phyloP scores from a whole-genome alignment of 2,329 filamentous ascomycete genomes.

The Scleromitrula shiraiana region DNA sequence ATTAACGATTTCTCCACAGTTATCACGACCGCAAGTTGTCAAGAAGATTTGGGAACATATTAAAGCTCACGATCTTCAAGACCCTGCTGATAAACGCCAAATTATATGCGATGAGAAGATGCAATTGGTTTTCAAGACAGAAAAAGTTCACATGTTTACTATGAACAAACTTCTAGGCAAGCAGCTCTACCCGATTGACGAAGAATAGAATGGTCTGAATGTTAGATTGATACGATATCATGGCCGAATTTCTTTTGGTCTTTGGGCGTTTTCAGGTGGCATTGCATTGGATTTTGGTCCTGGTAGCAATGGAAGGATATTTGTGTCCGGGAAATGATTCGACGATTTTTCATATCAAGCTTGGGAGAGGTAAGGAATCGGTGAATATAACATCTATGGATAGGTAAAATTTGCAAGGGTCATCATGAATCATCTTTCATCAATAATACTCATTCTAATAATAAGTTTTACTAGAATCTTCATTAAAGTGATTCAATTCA shows the following conservation, averaged over 20 bases:
- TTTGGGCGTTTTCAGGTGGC: conserved; percentile 5
- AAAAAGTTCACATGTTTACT: conserved; percentile 95
- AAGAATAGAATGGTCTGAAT: conserved; percentile 31
- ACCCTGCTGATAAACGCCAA: conserved; percentile 83
- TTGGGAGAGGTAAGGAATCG: neutral
- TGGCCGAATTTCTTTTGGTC: neutral
- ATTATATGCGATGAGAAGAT: conserved; percentile 89
- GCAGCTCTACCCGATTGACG: conserved; percentile 80
- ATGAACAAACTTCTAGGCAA: conserved; percentile 96
- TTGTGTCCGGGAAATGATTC: neutral
- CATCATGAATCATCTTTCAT: conserved; percentile 1
- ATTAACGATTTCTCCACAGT: conserved; percentile 38
- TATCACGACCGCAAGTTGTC: conserved; percentile 90
- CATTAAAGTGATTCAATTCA: neutral
- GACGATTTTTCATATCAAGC: neutral
- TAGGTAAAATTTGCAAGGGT: too few relatives aligned
- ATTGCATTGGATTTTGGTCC: neutral
- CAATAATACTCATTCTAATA: neutral
- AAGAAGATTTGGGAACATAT: conserved; percentile 97
- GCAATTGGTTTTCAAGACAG: conserved; percentile 84
- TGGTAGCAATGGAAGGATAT: neutral
- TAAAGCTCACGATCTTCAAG: conserved; percentile 79
- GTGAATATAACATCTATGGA: too few relatives aligned
- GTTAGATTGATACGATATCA: neutral
- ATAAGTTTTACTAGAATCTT: too few relatives aligned